A percentile compares a stretch with the other conserved stretches of the same genome.
Conservation (phyloP, 768 basidiomycete genomes). For the Amylocystis lapponica region DNA sequence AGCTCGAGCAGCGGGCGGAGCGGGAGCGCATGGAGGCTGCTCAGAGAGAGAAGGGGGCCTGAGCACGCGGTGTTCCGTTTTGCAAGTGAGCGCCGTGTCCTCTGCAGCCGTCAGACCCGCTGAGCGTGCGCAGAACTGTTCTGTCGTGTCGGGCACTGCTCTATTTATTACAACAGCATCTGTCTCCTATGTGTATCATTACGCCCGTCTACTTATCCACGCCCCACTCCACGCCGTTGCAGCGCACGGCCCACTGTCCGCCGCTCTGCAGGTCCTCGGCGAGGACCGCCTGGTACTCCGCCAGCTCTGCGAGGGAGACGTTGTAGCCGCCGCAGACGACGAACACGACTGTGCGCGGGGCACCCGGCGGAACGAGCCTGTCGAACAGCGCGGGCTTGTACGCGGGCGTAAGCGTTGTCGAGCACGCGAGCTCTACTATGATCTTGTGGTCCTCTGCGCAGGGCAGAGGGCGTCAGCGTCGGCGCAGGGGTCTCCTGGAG, state of each 20-base stretch:
- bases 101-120: too few relatives aligned
- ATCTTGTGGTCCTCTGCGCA: conserved; percentile 66
- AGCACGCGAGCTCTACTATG: conserved; percentile 69
- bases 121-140: too few relatives aligned
- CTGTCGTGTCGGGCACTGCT: too few relatives aligned
- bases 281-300: conserved; percentile 39
- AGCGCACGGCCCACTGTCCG: conserved; percentile 17
- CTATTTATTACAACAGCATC: too few relatives aligned
- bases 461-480: too few relatives aligned
- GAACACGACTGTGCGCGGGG: conserved; percentile 46
- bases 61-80: not conserved
- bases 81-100: not conserved
- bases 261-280: conserved; percentile 26
- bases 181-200: too few relatives aligned
- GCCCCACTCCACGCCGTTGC: conserved; percentile 9
- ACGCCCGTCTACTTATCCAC: not conserved
- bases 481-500: not conserved
- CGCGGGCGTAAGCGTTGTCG: conserved; percentile 61
- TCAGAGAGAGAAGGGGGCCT: too few relatives aligned
- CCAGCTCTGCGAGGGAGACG: conserved; percentile 47
- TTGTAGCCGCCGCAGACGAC: conserved; percentile 73
- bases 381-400: conserved; percentile 55
- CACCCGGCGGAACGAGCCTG: conserved; percentile 36
- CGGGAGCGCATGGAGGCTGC: too few relatives aligned
- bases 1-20: conserved; percentile 38